Base-by-base conservation (phyloP, 805 yeast species). In the Cyberlindnera euphorbiae region DNA sequence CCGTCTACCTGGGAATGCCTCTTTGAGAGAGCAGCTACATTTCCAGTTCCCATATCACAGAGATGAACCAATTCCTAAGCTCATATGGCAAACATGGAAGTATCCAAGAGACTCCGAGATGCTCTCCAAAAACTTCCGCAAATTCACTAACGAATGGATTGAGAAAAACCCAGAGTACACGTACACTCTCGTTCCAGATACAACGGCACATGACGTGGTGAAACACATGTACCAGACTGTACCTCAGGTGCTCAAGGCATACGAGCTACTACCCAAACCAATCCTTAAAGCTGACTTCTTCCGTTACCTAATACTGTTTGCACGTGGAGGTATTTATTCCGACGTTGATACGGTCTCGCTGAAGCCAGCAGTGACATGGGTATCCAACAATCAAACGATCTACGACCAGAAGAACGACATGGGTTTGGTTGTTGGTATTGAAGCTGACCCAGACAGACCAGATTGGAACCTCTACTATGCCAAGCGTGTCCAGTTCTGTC, bases 381-480 rank as follows among this genome's bases (percentile, higher is more conserved):
- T 79, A n/a, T 75, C 90, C 0, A 58, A 61, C 26, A 61, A 69
- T 38, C 49, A 28, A 4, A 47, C 54, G 4, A 21, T 48, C 10
- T 41, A 42, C 37, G 47, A 36, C 25, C 24, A 35, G 17, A 25
- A 18, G 30, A 38, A 52, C 38, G 55, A 56, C n/a, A 73, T 86
- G 2, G 97, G 97, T 0, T 66, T 90, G 16, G 79, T 81, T 3
- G 74, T 90, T 7, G 97, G 97, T 0, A 85, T 90, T 28, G 98
- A 93, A 58, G 97, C 97, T 1, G 98, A 90, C 51, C 97, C 97
- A 0, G 97, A 90, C 57, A 69, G 97, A 47, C 81, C 81, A 0
- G 97, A 90, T 59, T 93, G 98, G 98, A 64, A 72, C 19, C 82
- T 81, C 7, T 88, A 94, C 89, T 90, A 87, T 55, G 94, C 97